Percentiles rank a stretch among this genome's conserved stretches.
Evolutionary conservation across 2,329 filamentous ascomycete genomes (phyloP).

Genomic region (Chrysosporium keratinophilum): DNA sequence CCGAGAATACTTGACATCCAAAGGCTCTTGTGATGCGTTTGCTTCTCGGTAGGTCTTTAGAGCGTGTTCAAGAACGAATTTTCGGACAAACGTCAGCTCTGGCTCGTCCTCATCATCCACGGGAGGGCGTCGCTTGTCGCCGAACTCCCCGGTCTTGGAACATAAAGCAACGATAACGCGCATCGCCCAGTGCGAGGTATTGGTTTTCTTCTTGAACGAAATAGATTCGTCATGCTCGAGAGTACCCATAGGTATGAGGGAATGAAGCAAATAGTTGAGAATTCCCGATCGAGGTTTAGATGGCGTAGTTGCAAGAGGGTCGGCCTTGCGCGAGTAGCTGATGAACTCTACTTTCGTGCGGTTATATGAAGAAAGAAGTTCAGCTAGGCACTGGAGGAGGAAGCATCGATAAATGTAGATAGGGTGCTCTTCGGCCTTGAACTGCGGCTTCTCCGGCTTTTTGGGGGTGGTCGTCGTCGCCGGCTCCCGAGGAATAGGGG

Average conservation of each 20-base stretch:
- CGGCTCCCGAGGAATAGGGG: slow-evolving; percentile 2
- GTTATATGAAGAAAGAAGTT: slow-evolving; percentile 75
- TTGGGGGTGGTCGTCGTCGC: slow-evolving; percentile 32
- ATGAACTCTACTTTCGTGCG: slow-evolving; percentile 97
- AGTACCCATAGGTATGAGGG: slow-evolving; percentile 57
- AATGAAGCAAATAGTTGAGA: slow-evolving; percentile 83
- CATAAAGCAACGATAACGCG: slow-evolving; percentile 78
- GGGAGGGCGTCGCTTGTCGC: slow-evolving; percentile 44
- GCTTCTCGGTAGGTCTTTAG: slow-evolving; percentile 88
- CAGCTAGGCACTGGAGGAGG: slow-evolving; percentile 79
- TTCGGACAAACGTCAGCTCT: slow-evolving; percentile 73
- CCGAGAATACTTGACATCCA: slow-evolving; percentile 78
- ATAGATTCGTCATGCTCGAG: slow-evolving; percentile 65
- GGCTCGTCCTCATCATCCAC: slow-evolving; percentile 34
- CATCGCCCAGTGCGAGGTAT: slow-evolving; percentile 77
- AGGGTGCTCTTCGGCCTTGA: slow-evolving; percentile 86
- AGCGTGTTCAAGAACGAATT: slow-evolving; percentile 88
- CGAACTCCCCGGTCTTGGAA: slow-evolving; percentile 72
- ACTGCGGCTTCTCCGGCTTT: slow-evolving; percentile 59
- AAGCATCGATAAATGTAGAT: slow-evolving; percentile 97
- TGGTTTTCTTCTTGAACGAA: slow-evolving; percentile 68
- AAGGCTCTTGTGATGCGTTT: slow-evolving; percentile 61
- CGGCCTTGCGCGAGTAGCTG: slow-evolving; percentile 90
- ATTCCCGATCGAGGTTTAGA: slow-evolving; percentile 89
- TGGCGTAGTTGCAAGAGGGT: slow-evolving; percentile 71